Conservation (phyloP, 441 rosid genomes). For the Jatropha multifida region DNA sequence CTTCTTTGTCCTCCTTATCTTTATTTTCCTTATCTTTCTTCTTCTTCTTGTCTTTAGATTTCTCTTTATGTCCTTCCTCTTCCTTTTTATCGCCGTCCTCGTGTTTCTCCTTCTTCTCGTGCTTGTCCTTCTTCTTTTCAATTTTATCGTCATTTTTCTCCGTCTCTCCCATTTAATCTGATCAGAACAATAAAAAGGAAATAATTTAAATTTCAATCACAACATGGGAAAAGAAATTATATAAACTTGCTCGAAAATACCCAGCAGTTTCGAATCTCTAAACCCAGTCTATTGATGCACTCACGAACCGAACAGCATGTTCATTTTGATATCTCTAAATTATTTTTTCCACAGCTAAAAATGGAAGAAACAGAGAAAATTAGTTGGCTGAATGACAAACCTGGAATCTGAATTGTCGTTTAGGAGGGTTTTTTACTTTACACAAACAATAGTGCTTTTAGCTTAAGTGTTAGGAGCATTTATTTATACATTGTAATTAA, state of each 20-base stretch:
- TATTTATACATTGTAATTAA: neutral
- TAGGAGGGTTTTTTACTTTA: neutral
- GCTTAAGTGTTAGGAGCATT: neutral
- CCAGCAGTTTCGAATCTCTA: too few species aligned
- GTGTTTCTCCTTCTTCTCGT: slow-evolving; percentile 40
- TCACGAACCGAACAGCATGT: too few species aligned
- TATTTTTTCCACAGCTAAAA: too few species aligned
- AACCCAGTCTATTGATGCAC: too few species aligned
- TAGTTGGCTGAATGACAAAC: neutral
- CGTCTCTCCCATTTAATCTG: slow-evolving; percentile 31
- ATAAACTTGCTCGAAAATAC: too few species aligned
- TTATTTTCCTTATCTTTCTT: slow-evolving; percentile 48
- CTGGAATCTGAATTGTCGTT: neutral
- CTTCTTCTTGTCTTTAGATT: slow-evolving; percentile 33
- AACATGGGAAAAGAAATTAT: too few species aligned
- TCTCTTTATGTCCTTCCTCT: slow-evolving; percentile 26
- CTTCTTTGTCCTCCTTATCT: slow-evolving; percentile 50
- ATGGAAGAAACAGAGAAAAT: neutral
- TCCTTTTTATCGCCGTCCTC: slow-evolving; percentile 8
- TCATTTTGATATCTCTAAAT: too few species aligned
- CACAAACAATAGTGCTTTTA: neutral
- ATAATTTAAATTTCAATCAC: neutral
- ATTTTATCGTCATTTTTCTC: slow-evolving; percentile 24
- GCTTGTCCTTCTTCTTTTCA: slow-evolving; percentile 24
- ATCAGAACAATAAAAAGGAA: neutral